Conservation (phyloP, 345 rosid species). For the Brassica nigra region DNA sequence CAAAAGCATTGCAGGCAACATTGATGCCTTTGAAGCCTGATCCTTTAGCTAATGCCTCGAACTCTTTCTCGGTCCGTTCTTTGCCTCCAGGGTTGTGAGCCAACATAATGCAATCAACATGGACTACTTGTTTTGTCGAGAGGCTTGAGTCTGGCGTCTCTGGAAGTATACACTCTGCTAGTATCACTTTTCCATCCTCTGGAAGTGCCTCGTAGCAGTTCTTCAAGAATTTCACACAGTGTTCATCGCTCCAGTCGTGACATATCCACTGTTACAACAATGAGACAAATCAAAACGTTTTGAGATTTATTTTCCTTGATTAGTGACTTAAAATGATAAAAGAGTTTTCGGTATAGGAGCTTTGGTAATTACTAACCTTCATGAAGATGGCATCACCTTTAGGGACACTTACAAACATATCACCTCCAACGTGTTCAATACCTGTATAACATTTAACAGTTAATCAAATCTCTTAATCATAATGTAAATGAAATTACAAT, state of each 20-base stretch:
- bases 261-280: conserved; percentile 71
- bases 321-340: neutral
- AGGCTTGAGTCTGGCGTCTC: conserved; percentile 75
- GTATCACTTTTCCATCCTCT: conserved; percentile 69
- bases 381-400: conserved; percentile 88
- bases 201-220: conserved; percentile 82
- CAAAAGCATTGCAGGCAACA: conserved; percentile 63
- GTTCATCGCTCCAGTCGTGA: conserved; percentile 93
- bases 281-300: neutral
- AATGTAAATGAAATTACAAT: neutral
- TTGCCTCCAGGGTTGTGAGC: conserved; percentile 96
- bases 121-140: conserved; percentile 61
- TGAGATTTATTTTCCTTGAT: neutral
- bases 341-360: neutral
- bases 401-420: conserved; percentile 83
- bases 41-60: conserved; percentile 68
- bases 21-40: conserved; percentile 77
- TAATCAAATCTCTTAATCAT: neutral
- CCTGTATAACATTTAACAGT: conserved; percentile 42
- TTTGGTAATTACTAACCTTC: conserved; percentile 57
- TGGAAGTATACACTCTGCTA: conserved; percentile 79
- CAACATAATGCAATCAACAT: conserved; percentile 83
- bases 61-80: conserved; percentile 85
- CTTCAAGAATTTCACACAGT: conserved; percentile 66
- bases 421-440: conserved; percentile 84